Percentiles rank a stretch among this genome's conserved stretches.
Conservation (phyloP, 2,329 filamentous ascomycete species). For the Lomentospora prolificans region DNA sequence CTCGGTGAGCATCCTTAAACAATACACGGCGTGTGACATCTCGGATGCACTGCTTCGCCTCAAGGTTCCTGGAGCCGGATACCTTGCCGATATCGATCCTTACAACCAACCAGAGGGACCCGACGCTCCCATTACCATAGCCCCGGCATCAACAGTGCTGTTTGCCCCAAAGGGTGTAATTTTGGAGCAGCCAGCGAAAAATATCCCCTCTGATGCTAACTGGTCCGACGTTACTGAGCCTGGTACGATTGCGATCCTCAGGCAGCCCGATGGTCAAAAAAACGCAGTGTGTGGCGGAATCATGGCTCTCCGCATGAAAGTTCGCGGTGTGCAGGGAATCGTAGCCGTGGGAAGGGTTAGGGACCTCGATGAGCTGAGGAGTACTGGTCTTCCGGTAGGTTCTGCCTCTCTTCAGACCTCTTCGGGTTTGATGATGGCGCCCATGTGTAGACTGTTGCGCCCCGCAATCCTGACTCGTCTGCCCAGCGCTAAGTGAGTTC, state of each 20-base stretch:
- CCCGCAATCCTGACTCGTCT: neutral
- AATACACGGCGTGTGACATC: slow-evolving; percentile 45
- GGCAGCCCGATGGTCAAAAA: slow-evolving; percentile 53
- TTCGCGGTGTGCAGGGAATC: slow-evolving; percentile 48
- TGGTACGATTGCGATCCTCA: slow-evolving; percentile 54
- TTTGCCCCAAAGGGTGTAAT: slow-evolving; percentile 50
- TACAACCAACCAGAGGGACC: slow-evolving; percentile 19
- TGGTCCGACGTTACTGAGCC: slow-evolving; percentile 57
- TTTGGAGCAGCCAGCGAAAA: slow-evolving; percentile 21
- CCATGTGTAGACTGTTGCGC: neutral
- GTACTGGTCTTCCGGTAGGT: slow-evolving; percentile 46
- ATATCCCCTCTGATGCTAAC: slow-evolving; percentile 50
- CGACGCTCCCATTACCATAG: slow-evolving; percentile 27
- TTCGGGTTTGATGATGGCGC: neutral
- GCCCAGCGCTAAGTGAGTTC: slow-evolving; percentile 5
- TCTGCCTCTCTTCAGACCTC: neutral
- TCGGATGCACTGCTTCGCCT: slow-evolving; percentile 66
- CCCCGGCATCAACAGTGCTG: slow-evolving; percentile 49
- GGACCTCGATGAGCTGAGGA: slow-evolving; percentile 52
- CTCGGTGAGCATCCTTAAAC: slow-evolving; percentile 19
- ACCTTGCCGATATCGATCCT: slow-evolving; percentile 46
- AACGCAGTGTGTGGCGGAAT: slow-evolving; percentile 71
- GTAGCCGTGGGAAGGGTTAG: slow-evolving; percentile 60
- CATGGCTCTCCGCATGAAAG: slow-evolving; percentile 60
- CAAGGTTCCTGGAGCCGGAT: slow-evolving; percentile 55